These are phyloP conservation scores for Prunella vulgaris DNA, from an alignment of 257 asterid species.

Conservation along the genomic window DNA sequence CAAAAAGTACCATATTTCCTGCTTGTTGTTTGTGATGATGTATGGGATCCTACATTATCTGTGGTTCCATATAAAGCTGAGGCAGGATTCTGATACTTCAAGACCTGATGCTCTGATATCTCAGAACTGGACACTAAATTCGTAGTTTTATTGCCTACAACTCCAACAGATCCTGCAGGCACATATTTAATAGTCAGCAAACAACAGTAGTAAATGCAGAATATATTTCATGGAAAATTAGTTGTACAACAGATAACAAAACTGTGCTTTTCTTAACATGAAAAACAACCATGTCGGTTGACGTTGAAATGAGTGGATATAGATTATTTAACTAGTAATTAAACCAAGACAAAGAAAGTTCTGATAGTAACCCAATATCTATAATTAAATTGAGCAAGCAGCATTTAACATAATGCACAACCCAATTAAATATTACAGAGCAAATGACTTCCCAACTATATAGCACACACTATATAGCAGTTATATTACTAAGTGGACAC, in stretches of 20 bases:
- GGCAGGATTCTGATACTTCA: slow-evolving; percentile 65
- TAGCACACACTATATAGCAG: slow-evolving; percentile 1
- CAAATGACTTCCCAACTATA: not conserved
- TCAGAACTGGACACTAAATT: slow-evolving; percentile 39
- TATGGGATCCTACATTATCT: slow-evolving; percentile 37
- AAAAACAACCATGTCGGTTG: not conserved
- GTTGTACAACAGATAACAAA: not conserved
- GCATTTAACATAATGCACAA: not conserved
- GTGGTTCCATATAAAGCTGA: slow-evolving; percentile 68
- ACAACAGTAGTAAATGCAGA: not conserved
- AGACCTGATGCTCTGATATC: slow-evolving; percentile 42
- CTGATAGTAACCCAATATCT: not conserved
- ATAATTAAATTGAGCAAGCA: not conserved
- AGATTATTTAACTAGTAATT: not conserved
- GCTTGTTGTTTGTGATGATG: slow-evolving; percentile 32
- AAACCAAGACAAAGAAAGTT: not conserved
- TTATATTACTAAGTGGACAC: not conserved
- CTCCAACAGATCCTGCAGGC: slow-evolving; percentile 24
- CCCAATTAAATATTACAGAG: not conserved
- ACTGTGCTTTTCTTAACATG: not conserved
- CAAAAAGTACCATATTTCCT: slow-evolving; percentile 47
- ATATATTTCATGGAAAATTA: not conserved
- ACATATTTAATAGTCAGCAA: not conserved
- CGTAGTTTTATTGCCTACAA: slow-evolving; percentile 28
- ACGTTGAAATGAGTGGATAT: not conserved